Base-by-base conservation (phyloP, 1,284 basidiomycete genomes). In the Cystobasidiaceae sp. region DNA sequence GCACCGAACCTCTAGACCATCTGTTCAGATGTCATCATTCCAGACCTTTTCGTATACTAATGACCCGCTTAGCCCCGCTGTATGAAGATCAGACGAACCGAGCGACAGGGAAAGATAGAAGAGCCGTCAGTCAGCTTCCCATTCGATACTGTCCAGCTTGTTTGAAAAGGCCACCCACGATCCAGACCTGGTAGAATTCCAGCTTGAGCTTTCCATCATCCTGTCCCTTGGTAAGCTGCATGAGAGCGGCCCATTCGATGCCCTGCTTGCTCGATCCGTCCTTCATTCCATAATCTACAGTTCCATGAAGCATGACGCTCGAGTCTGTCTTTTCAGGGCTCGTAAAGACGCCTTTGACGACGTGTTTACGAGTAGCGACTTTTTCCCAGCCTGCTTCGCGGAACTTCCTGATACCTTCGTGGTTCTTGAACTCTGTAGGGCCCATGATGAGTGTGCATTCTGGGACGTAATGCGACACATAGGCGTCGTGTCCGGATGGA, bases 151-250 rank as follows among this genome's bases (percentile, higher is more conserved):
- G n/a, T n/a, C n/a, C n/a, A n/a, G n/a, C n/a, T n/a, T n/a, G n/a
- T n/a, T n/a, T n/a, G n/a, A n/a, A 2, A 13, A 46, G 27, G 32
- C 1, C 19, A 71, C 72, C 69, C 63, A 73, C 72, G 50, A 73
- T 70, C 65, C 57, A 73, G 11, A 73, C 72, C 68, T 73, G 72
- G 65, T 73, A 73, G 46, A 69, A 71, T 67, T 69, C 55, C 37
- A 73, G 57, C 69, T 71, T 72, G 43, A 56, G 67, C 45, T 65
- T 51, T 11, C 34, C 51, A 2, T 56, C 59, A 45, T 58, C 51
- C n/a, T n/a, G n/a, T 2, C 48, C 51, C 44, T 69, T 44, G 37
- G 59, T 60, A 17, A 70, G 48, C n/a, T 68, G 45, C 52, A 73
- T 68, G 27, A 62, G 51, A 8, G 58, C 69, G 5, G 71, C 67